Conservation (phyloP, 1,284 basidiomycete genomes). For the Xerocomus nothofagi region DNA sequence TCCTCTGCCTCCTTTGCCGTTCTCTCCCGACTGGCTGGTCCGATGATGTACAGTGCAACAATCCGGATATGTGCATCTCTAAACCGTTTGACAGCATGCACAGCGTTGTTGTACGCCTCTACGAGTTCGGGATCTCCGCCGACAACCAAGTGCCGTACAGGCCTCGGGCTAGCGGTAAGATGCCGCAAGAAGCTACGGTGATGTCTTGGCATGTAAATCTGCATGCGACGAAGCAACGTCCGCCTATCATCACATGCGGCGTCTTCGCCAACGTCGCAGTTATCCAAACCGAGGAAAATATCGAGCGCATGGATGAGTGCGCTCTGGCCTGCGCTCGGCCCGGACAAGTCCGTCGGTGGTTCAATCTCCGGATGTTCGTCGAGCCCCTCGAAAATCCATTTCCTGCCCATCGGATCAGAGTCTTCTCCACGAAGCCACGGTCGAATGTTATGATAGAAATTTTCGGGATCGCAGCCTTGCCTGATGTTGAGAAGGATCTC, state of each 20-base stretch:
- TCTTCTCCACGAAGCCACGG: conserved; percentile 94
- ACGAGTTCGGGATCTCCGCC: conserved; percentile 38
- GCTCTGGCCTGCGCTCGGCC: conserved; percentile 91
- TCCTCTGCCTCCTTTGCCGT: conserved; percentile 18
- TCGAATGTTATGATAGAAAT: conserved; percentile 84
- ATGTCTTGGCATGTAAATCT: conserved; percentile 87
- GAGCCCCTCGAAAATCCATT: conserved; percentile 84
- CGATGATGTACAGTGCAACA: conserved; percentile 82
- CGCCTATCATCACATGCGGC: conserved; percentile 14
- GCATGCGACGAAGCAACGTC: conserved; percentile 79
- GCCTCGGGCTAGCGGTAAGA: conserved; percentile 63
- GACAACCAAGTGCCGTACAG: conserved; percentile 43
- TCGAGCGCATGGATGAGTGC: conserved; percentile 88
- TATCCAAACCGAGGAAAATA: conserved; percentile 85
- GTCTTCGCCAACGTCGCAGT: conserved; percentile 33
- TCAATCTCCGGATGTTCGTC: conserved; percentile 50
- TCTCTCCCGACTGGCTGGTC: conserved; percentile 53
- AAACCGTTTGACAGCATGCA: conserved; percentile 76
- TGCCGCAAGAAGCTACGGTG: conserved; percentile 89
- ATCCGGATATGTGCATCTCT: conserved; percentile 88
- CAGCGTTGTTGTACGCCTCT: conserved; percentile 73
- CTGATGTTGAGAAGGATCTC: conserved; percentile 64
- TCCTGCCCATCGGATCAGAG: conserved; percentile 54
- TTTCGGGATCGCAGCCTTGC: conserved; percentile 72
- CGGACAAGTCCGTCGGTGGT: conserved; percentile 68